Percentiles rank a stretch among this genome's conserved stretches.
phyloP scores from a whole-genome alignment of 148 eudicot species.

The Pouteria glomerata region DNA sequence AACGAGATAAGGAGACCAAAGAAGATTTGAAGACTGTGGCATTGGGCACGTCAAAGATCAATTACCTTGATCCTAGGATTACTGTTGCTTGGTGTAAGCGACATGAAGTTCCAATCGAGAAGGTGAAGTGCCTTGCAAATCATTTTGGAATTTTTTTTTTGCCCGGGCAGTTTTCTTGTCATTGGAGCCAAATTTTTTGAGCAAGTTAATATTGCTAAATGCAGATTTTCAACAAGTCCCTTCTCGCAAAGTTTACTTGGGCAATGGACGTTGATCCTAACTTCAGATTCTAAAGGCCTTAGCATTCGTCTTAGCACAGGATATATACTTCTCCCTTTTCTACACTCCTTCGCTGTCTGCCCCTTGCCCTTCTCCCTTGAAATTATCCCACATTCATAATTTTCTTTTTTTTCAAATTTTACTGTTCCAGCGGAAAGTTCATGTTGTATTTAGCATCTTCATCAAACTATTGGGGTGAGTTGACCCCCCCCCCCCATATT shows the following conservation, averaged over 20 bases:
- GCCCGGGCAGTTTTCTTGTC: background rate
- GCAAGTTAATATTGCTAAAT: background rate
- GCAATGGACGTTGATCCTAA: constrained; percentile 88
- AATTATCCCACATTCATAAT: constrained; percentile 2
- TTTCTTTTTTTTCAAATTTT: background rate
- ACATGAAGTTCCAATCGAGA: constrained; percentile 87
- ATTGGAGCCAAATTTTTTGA: background rate
- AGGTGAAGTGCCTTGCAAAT: constrained; percentile 34
- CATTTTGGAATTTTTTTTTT: background rate
- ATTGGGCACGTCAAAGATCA: constrained; percentile 85
- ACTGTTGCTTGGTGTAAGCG: constrained; percentile 97
- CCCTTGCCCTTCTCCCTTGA: background rate
- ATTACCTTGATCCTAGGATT: constrained; percentile 86
- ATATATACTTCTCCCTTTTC: background rate
- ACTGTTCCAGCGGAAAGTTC: constrained; percentile 14
- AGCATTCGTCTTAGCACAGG: constrained; percentile 12
- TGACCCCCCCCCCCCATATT: no score
- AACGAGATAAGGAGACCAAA: constrained; percentile 62
- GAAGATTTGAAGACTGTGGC: constrained; percentile 89
- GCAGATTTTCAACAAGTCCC: constrained; percentile 94
- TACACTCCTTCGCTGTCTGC: no score
- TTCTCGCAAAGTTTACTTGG: constrained; percentile 92
- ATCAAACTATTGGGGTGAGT: constrained; percentile 5
- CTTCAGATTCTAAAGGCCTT: constrained; percentile 72
- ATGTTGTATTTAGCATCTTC: constrained; percentile 21